phyloP scores from a whole-genome alignment of 2,329 filamentous ascomycete species.

The Aspergillus luchuensis region DNA sequence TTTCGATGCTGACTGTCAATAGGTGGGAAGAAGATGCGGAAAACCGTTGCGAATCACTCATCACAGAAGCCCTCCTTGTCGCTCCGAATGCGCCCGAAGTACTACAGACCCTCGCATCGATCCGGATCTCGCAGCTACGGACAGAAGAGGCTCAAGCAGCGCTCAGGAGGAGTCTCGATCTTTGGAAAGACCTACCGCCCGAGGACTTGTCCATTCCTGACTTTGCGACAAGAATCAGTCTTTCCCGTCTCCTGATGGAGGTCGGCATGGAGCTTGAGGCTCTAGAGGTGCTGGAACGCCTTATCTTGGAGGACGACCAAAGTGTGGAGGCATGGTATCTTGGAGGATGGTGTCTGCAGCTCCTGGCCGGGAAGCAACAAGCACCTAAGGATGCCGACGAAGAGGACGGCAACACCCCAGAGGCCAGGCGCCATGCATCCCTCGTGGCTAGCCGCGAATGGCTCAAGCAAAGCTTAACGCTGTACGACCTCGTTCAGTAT shows the following conservation, averaged over 20 bases:
- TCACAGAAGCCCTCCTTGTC: constrained; percentile 87
- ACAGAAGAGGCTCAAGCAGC: constrained; percentile 78
- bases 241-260: constrained; percentile 86
- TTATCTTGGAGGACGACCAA: constrained; percentile 85
- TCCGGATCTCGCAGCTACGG: constrained; percentile 84
- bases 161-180: constrained; percentile 72
- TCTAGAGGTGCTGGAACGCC: constrained; percentile 77
- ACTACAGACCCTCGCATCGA: constrained; percentile 92
- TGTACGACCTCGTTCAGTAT: constrained; percentile 80
- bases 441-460: constrained; percentile 78
- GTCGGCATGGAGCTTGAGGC: constrained; percentile 83
- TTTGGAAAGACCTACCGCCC: constrained; percentile 80
- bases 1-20: constrained; percentile 18
- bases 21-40: constrained; percentile 87
- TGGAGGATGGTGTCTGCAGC: constrained; percentile 87
- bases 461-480: constrained; percentile 75
- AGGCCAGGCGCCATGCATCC: constrained; percentile 60
- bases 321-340: constrained; percentile 98
- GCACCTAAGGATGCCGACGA: constrained; percentile 39
- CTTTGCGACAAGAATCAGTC: constrained; percentile 80
- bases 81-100: constrained; percentile 81
- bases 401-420: constrained; percentile 38
- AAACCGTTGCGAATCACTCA: constrained; percentile 77
- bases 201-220: constrained; percentile 74
- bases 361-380: constrained; percentile 57